Conservation (phyloP, 495 filamentous ascomycete species). For the Daldinia childiae region DNA sequence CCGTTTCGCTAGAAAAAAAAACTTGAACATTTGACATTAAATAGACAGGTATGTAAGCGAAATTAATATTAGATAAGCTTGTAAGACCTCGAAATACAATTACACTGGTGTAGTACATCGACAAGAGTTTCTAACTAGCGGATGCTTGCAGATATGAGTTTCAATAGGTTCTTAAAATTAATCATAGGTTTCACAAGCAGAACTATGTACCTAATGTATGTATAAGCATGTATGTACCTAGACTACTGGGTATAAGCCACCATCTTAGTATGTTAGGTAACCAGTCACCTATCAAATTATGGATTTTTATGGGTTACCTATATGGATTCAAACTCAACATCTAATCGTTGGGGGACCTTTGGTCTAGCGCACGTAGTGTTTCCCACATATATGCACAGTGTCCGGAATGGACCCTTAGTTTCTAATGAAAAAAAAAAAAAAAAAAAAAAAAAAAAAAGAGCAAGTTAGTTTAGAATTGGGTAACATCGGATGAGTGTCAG, state of each 20-base stretch:
- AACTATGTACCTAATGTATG: too few relatives aligned
- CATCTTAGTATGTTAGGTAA: conserved; percentile 1
- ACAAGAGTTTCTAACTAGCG: background rate
- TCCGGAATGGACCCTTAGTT: background rate
- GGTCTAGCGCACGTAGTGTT: background rate
- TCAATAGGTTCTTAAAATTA: background rate
- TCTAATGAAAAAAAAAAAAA: background rate
- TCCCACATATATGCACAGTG: background rate
- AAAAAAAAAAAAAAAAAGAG: too few relatives aligned
- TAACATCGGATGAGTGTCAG: background rate
- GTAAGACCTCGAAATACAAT: background rate
- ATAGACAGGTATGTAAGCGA: background rate
- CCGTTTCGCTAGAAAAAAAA: background rate
- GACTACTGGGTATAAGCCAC: background rate
- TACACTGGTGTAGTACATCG: background rate
- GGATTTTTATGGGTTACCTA: background rate
- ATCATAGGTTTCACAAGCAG: background rate
- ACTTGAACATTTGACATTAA: background rate
- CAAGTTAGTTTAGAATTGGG: background rate
- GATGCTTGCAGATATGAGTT: background rate
- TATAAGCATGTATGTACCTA: too few relatives aligned
- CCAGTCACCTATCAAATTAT: conserved; percentile 15
- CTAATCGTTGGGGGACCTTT: background rate
- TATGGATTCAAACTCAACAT: background rate
- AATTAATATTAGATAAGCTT: background rate